Evolutionary conservation across 495 filamentous ascomycete genomes (phyloP), one percentile per base, ranked within the genome.

Genomic region (Pseudomonodictys pantanalensis): DNA sequence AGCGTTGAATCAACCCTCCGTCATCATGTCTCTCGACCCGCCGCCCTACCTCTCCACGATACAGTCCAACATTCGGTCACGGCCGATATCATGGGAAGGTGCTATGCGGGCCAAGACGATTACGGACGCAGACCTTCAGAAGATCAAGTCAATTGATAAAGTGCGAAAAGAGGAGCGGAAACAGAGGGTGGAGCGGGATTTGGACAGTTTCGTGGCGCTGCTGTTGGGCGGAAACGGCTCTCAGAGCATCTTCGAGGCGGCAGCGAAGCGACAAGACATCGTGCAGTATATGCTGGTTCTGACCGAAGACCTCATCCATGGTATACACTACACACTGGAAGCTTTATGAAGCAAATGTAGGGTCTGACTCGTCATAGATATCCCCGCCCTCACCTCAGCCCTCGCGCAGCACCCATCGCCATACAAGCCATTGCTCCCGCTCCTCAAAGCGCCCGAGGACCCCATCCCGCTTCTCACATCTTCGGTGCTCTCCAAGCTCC

Each of bases 31-130:
- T 56, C 83, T 96, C 71, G 91, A 96, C 68, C 87, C 90, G 39
- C 91, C 92, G 53, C 86, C 86, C 58, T 96, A 97, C 72, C 87
- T 97, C 56, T 84, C 83, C 66, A 91, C 90, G 57, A 80, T 96
- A 56, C 92, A 95, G 77, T 92, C 87, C 77, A 97, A 97, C 76
- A 95, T 96, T 69, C 89, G 95, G 65, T 83, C 86, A 60, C 82
- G 93, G 52, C 92, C 92, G 65, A 95, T 99, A 71, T 91, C 92
- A 43, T 99, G 93, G 93, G 95, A 97, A 72, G 93, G 93, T 60
- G 92, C 95, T 66, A 90, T 95, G 64, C 87, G 93, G 72, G 89
- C 89, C 68, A 88, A 89, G 65, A 92, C 90, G 69, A 89, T 99
- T 75, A 95, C 91, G 48, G 93, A 97, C 62, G 85, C 88, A 52